These are phyloP conservation scores for Papilionanthe hybrid DNA, from an alignment of 116 monocot species.

Conservation along the genomic window DNA sequence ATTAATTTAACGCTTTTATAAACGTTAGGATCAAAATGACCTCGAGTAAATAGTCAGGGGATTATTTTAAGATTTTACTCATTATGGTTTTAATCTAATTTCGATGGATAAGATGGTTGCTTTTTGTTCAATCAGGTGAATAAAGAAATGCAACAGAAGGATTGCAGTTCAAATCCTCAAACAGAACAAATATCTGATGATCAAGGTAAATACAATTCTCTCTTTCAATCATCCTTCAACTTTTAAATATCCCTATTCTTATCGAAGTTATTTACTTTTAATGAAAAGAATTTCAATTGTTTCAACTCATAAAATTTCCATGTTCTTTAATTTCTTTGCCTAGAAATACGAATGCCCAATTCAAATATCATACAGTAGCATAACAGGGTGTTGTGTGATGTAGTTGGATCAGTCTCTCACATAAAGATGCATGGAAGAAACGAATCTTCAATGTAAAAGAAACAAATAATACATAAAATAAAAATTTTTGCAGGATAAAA, in stretches of 20 bases:
- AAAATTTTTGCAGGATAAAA: background rate
- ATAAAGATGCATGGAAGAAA: background rate
- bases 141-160: slow-evolving; percentile 24
- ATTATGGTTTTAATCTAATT: background rate
- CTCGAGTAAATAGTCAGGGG: too few species aligned
- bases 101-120: background rate
- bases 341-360: too few species aligned
- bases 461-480: background rate
- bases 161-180: slow-evolving; percentile 17
- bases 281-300: background rate
- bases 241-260: background rate
- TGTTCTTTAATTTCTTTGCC: too few species aligned
- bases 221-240: background rate
- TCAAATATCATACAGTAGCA: too few species aligned
- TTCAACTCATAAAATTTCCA: background rate
- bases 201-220: slow-evolving; percentile 35
- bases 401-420: slow-evolving; percentile 1
- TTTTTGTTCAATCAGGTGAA: slow-evolving; percentile 18
- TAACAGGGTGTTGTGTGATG: background rate
- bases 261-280: background rate
- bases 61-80: too few species aligned
- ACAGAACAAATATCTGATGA: slow-evolving; percentile 13
- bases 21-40: too few species aligned
- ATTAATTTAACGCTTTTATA: too few species aligned
- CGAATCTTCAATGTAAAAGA: background rate